These are phyloP conservation scores for Aspergillus ruber DNA, from an alignment of 2,329 filamentous ascomycete species.

Conservation along the genomic window DNA sequence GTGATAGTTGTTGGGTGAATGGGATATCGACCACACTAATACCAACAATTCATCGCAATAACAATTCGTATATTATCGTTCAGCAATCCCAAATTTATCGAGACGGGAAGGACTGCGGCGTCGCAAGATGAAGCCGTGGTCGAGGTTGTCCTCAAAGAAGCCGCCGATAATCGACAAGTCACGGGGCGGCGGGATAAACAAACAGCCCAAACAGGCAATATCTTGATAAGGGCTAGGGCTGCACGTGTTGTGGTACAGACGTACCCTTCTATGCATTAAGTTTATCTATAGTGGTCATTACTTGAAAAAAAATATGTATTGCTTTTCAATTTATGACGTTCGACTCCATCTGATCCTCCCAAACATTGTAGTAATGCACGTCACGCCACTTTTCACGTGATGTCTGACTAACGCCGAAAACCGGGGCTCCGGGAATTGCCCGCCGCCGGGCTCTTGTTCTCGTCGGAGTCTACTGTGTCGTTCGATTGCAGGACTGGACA, in stretches of 20 bases:
- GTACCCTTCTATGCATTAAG: no score
- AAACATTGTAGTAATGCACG: no score
- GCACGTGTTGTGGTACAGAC: slow-evolving; percentile 13
- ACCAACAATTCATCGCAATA: neutral
- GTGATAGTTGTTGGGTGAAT: neutral
- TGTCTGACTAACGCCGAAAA: neutral
- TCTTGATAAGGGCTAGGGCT: slow-evolving; percentile 27
- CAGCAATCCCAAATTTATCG: neutral
- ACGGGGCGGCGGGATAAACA: slow-evolving; percentile 28
- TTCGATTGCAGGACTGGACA: slow-evolving; percentile 11
- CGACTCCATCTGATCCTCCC: no score
- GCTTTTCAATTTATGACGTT: no score
- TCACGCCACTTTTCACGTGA: neutral
- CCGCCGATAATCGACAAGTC: slow-evolving; percentile 6
- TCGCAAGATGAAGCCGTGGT: neutral
- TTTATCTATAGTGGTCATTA: no score
- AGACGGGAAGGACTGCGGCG: neutral
- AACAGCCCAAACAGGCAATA: slow-evolving; percentile 33
- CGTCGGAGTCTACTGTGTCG: slow-evolving; percentile 4
- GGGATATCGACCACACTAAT: neutral
- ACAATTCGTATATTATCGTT: neutral
- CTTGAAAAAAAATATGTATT: no score
- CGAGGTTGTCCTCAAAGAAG: slow-evolving; percentile 2
- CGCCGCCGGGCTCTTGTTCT: neutral
- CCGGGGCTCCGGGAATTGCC: neutral